Conservation (phyloP, 169 alveolate species). For the Condylostoma magnum region DNA sequence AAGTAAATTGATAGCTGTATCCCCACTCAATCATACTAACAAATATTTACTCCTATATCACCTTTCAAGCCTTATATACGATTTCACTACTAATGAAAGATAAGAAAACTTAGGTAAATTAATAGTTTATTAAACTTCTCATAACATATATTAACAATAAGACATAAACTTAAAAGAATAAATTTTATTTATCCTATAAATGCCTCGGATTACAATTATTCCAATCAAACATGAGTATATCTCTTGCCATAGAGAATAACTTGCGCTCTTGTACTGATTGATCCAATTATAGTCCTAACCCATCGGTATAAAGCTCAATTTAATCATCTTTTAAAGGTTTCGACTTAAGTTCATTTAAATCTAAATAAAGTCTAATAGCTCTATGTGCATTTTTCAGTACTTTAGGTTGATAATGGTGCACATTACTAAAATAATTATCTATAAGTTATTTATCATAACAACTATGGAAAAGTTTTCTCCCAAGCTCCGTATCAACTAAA, state of each 20-base stretch:
- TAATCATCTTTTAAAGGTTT: neutral
- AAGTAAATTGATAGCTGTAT: no score
- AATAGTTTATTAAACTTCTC: no score
- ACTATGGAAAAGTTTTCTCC: slow-evolving; percentile 21
- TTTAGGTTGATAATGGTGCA: neutral
- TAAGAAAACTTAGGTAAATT: no score
- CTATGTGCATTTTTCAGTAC: neutral
- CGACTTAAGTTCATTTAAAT: neutral
- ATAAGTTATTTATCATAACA: neutral
- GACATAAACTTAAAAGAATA: no score
- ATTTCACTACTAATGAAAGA: no score
- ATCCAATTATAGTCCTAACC: slow-evolving; percentile 5
- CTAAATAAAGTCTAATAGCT: neutral
- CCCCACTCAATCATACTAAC: no score
- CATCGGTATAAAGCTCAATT: neutral
- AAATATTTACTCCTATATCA: no score
- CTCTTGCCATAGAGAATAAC: neutral
- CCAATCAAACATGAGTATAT: no score
- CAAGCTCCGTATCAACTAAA: slow-evolving; percentile 19
- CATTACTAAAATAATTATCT: neutral
- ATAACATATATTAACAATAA: no score
- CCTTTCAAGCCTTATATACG: no score
- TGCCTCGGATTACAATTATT: no score
- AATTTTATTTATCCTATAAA: no score
- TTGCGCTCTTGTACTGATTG: slow-evolving; percentile 11